Percentiles rank a stretch among this genome's conserved stretches.
phyloP scores from a whole-genome alignment of 129 eudicot species.

The Rutidosis leptorrhynchoides region DNA sequence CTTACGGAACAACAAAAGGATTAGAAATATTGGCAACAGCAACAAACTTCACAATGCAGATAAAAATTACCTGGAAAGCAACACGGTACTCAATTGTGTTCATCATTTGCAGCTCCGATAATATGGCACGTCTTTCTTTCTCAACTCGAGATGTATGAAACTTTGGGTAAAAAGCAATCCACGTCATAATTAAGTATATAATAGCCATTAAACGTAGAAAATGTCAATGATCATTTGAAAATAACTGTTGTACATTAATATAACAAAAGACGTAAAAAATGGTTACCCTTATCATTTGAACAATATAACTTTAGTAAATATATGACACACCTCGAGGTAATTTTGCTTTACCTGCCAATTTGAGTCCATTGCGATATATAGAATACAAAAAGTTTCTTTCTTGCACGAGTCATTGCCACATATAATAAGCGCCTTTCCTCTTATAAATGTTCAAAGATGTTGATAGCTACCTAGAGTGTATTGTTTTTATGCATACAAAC shows the following conservation, averaged over 20 bases:
- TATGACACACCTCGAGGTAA: not conserved
- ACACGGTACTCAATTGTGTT: slow-evolving; percentile 99
- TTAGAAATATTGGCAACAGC: slow-evolving; percentile 10
- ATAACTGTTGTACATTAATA: no score
- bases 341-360: slow-evolving; percentile 77
- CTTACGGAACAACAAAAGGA: slow-evolving; percentile 21
- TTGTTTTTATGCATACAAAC: not conserved
- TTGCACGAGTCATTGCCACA: no score
- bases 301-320: no score
- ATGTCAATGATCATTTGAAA: not conserved
- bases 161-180: slow-evolving; percentile 95
- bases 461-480: not conserved
- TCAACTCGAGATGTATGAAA: slow-evolving; percentile 93
- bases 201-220: not conserved
- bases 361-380: slow-evolving; percentile 75
- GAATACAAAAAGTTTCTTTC: slow-evolving; percentile 73
- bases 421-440: slow-evolving; percentile 95
- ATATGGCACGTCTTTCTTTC: slow-evolving; percentile 92
- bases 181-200: slow-evolving; percentile 23
- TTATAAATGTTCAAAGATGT: no score
- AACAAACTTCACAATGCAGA: not conserved
- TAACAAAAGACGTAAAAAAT: no score
- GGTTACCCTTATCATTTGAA: no score
- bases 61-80: slow-evolving; percentile 82
- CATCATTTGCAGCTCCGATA: slow-evolving; percentile 99